phyloP scores from a whole-genome alignment of 345 rosid genomes.

The Gossypium sturtianum region DNA sequence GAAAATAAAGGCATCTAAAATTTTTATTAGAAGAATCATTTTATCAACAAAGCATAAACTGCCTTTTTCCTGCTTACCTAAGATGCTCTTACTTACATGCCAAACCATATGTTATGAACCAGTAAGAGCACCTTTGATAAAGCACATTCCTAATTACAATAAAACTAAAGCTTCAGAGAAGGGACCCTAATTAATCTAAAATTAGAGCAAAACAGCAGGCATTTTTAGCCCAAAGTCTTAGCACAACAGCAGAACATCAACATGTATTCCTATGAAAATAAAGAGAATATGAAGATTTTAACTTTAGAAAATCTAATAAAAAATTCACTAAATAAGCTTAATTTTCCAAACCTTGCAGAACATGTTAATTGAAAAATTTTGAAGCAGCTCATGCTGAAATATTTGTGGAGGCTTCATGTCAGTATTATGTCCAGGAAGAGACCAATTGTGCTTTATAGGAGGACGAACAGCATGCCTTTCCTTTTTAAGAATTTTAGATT shows the following conservation, averaged over 20 bases:
- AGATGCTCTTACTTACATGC: neutral
- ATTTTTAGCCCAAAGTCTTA: neutral
- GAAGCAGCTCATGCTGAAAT: constrained; percentile 98
- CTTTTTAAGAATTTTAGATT: constrained; percentile 55
- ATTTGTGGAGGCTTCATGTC: constrained; percentile 77
- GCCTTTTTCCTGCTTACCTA: neutral
- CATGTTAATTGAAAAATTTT: constrained; percentile 87
- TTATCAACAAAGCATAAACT: neutral
- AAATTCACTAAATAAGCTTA: neutral
- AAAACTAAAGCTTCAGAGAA: neutral
- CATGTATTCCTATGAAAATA: neutral
- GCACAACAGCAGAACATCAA: neutral
- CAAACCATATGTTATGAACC: neutral
- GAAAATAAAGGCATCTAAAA: neutral
- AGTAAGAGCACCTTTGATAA: neutral
- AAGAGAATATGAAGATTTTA: neutral
- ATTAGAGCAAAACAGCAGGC: neutral
- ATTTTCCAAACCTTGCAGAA: constrained; percentile 81
- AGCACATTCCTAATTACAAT: neutral
- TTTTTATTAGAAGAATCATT: neutral
- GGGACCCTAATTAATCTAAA: neutral
- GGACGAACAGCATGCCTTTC: constrained; percentile 91
- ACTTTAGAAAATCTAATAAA: neutral
- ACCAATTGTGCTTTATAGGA: constrained; percentile 94
- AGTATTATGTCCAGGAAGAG: constrained; percentile 63